Evolutionary conservation across 1,284 basidiomycete genomes (phyloP), one percentile per base, ranked within the genome.

Genomic region (Cryptococcus sp.): DNA sequence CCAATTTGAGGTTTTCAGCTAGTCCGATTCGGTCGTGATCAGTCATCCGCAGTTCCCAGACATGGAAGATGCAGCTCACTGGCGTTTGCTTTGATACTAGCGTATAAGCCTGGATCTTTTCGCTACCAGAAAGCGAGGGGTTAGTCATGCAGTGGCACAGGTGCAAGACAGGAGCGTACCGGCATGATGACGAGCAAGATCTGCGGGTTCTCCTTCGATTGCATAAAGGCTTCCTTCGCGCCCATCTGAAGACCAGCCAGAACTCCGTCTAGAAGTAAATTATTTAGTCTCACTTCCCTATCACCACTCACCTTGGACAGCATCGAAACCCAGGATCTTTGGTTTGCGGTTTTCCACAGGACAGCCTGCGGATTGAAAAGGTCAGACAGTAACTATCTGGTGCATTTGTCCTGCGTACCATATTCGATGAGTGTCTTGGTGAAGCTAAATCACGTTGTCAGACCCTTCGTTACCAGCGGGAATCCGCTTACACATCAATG

Each of bases 81-180:
- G 1, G 77, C 77, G 10, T 65, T 58, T 20, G 69, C 62, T 71
- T 82, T 82, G 71, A 81, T 70, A 15, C 67, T 62, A 57, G 76
- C 71, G 69, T 82, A 82, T 38, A 77, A 66, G 0, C 59, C 50
- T 1, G 66, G 62, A 51, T 82, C 76, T 47, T 71, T 69, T 25
- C 60, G 53, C 70, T 73, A 46, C 6, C 15, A n/a, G 16, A 49
- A 5, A 39, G 30, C 10, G 13, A 35, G 13, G 8, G 30, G 7
- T 13, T 10, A 13, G 30, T 10, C 13, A 35, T 35, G 8, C 30
- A 35, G 30, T 13, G 30, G 30, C 7, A 13, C 22, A 45, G 51
- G 15, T 27, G 30, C n/a, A 3, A 39, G 15, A 10, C n/a, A 30
- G 15, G 25, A 23, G 27, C 23, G 45, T 47, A 74, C 73, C 0